These are phyloP conservation scores for Saksenaea vasiformis DNA, from an alignment of 371 early-diverging fungal species.

Conservation along the genomic window DNA sequence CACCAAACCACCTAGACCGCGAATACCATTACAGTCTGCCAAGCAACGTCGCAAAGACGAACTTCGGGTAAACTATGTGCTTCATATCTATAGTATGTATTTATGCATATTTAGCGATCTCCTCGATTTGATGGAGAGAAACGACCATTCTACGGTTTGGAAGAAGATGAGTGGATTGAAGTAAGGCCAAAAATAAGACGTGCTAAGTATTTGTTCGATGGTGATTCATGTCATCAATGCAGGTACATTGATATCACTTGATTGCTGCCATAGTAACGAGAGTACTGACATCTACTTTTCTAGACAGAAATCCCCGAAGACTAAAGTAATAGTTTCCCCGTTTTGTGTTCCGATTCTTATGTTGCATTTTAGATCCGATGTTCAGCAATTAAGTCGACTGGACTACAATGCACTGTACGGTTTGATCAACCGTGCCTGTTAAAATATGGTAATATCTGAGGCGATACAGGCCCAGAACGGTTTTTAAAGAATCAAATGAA, in stretches of 20 bases:
- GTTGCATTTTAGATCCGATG: neutral
- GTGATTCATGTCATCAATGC: slow-evolving; percentile 13
- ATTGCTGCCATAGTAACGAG: neutral
- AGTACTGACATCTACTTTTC: neutral
- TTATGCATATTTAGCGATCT: neutral
- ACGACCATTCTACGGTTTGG: neutral
- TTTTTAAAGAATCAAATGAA: neutral
- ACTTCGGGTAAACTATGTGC: neutral
- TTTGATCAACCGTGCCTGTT: slow-evolving; percentile 1
- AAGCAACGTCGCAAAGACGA: neutral
- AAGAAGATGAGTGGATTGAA: neutral
- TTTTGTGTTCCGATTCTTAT: neutral
- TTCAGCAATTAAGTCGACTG: neutral
- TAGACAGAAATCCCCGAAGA: neutral
- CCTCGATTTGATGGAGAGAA: neutral
- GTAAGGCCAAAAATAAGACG: neutral
- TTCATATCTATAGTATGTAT: neutral
- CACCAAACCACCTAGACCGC: neutral
- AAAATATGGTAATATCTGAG: neutral
- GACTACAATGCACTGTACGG: neutral
- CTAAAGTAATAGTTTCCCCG: neutral
- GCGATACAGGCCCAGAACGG: neutral
- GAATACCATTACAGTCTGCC: neutral
- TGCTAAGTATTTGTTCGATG: neutral
- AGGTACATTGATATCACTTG: slow-evolving; percentile 1